Base-by-base conservation (phyloP, 108 stramenopile species). In the Stephanodiscus minutulus region DNA sequence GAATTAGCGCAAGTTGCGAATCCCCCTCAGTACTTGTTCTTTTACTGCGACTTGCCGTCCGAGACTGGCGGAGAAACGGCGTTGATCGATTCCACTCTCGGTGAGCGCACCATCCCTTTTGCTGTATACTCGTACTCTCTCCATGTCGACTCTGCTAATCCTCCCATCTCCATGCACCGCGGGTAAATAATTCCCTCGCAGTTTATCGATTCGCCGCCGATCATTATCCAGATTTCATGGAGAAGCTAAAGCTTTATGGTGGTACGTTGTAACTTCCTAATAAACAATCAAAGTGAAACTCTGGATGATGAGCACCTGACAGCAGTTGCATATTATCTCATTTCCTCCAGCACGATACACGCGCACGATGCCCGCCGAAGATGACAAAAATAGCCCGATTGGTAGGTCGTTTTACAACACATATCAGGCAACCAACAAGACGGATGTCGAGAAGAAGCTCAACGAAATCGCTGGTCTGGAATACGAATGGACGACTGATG, bases 31-130 rank as follows among this genome's bases (percentile, higher is more conserved):
- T 89, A 90, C 35, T 43, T 94, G 17, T 87, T 90, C 67, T 92
- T 94, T 74, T 91, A 84, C 56, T 94, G 93, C 72, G 88, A 91
- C 41, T 35, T 66, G 17, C 87, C 93, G 20, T 62, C 91, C 18
- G 70, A 85, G 60, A 76, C 68, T 12, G 93, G 93, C 10, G 93
- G 93, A 24, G 88, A 94, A 55, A 94, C 93, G 21, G 88, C 93
- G 2, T 62, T 94, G 39, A 83, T 94, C 53, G 86, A 86, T 66
- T 90, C 89, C 9, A 85, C 86, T 29, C 24, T 84, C 66, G 83
- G 74, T 76, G 54, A 67, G 74, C 35, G 33, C 17, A 5, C 20
- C 1, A 17, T 35, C 22, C 7, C 5, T n/a, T 20, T 31, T 66
- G 49, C 52, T 52, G 22, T 25, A n/a, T 50, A 25, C 22, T 48